Evolutionary conservation across 768 basidiomycete species (phyloP), one percentile per base, ranked within the genome.

Genomic region (Lactarius psammicola): DNA sequence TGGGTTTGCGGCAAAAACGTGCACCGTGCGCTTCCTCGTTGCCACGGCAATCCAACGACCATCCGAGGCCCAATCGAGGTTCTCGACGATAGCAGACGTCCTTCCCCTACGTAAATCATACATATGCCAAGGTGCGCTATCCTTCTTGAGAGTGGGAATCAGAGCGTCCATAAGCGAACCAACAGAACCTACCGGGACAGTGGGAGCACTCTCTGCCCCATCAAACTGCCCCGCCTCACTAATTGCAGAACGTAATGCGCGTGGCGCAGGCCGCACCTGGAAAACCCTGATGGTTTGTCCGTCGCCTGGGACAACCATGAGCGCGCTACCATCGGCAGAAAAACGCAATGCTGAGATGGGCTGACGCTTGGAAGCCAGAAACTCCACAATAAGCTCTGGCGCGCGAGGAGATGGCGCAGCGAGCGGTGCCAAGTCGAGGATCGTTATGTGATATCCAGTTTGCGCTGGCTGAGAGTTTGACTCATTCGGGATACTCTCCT

Each of bases 1-100:
- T 4, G 90, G 90, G 73, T 92, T 89, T 9, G 87, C 78, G 9
- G 87, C 84, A 72, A 92, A 94, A 0, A 93, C 76, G 75, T 94
- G 90, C 26, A 87, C 75, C 0, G 85, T 89, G 63, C 85, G 74
- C 69, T 86, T 86, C 72, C 78, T 71, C 44, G 87, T 91, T n/a
- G 81, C 84, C 40, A 92, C 75, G 3, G 85, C 90, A 20, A 86
- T 74, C 88, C 89, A 93, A 40, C 87, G 75, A 17, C 86, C 87
- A 70, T 88, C 87, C 3, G 73, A 67, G 49, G 80, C 80, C 81
- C 84, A 86, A 30, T 75, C 76, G 15, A 88, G 75, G 15, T 75
- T 75, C 60, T 87, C 84, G 17, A 94, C 81, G 5, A 84, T 75
- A 6, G 86, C 90, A 3, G 80, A 79, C n/a, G 90, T 91, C 30